A percentile compares a stretch with the other conserved stretches of the same genome.
Evolutionary conservation across 371 early-diverging fungal genomes (phyloP).

Genomic region (Rhizopus sp.): DNA sequence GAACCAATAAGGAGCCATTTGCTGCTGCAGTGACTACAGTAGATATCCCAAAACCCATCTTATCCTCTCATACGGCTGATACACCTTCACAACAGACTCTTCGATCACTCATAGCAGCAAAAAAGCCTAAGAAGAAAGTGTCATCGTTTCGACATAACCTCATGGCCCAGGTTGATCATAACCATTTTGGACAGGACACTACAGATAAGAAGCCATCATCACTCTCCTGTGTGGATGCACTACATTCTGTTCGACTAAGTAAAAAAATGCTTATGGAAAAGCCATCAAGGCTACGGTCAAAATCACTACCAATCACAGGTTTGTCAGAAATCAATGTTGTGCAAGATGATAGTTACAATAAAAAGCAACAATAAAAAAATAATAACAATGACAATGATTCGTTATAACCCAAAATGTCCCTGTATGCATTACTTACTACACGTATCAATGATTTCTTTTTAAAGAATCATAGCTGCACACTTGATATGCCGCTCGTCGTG

Average conservation of each 20-base stretch:
- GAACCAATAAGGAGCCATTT: background rate
- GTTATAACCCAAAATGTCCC: too few species aligned
- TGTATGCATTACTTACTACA: too few species aligned
- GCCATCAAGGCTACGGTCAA: constrained; percentile 19
- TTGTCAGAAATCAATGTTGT: constrained; percentile 14
- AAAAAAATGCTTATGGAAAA: constrained; percentile 20
- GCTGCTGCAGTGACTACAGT: background rate
- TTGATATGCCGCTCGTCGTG: too few species aligned
- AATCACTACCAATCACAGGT: constrained; percentile 24
- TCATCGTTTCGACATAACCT: background rate
- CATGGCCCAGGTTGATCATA: background rate
- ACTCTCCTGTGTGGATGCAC: constrained; percentile 3
- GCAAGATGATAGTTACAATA: constrained; percentile 1
- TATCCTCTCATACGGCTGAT: constrained; percentile 5
- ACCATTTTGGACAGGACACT: background rate
- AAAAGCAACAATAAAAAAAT: background rate
- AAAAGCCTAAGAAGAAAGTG: background rate
- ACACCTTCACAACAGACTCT: constrained; percentile 23
- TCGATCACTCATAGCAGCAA: constrained; percentile 18
- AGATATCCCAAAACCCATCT: background rate
- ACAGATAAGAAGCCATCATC: background rate
- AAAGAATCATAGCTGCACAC: too few species aligned
- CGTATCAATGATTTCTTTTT: too few species aligned
- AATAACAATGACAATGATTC: background rate
- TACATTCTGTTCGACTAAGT: constrained; percentile 18